These are phyloP conservation scores for Aureobasidium sp. DNA, from an alignment of 2,329 filamentous ascomycete species.

Conservation along the genomic window DNA sequence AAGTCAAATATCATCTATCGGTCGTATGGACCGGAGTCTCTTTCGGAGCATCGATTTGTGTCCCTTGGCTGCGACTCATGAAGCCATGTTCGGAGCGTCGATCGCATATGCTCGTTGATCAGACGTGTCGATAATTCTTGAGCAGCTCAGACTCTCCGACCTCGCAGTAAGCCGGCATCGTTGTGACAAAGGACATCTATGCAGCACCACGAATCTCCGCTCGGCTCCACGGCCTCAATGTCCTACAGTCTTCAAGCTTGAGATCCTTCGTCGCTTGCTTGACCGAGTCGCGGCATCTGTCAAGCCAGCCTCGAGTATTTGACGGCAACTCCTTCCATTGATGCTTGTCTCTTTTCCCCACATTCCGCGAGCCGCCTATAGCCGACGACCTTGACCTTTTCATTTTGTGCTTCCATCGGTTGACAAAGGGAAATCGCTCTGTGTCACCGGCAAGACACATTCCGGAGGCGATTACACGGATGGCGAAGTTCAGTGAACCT, in stretches of 20 bases:
- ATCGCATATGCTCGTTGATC: neutral
- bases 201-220: neutral
- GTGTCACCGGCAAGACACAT: neutral
- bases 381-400: neutral
- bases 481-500: neutral
- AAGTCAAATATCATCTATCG: neutral
- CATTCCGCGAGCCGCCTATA: slow-evolving; percentile 5
- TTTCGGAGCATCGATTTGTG: neutral
- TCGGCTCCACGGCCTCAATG: neutral
- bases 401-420: neutral
- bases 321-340: neutral
- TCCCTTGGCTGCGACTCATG: neutral
- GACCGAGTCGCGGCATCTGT: neutral
- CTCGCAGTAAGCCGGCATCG: neutral
- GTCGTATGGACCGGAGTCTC: neutral
- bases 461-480: too few relatives aligned
- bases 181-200: neutral
- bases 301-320: neutral
- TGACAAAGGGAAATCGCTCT: neutral
- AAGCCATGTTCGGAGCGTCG: neutral
- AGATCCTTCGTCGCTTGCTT: neutral
- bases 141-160: neutral
- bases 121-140: neutral
- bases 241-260: neutral
- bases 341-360: neutral